Evolutionary conservation across 2,329 filamentous ascomycete species (phyloP).

Genomic region (Fusarium sp.): DNA sequence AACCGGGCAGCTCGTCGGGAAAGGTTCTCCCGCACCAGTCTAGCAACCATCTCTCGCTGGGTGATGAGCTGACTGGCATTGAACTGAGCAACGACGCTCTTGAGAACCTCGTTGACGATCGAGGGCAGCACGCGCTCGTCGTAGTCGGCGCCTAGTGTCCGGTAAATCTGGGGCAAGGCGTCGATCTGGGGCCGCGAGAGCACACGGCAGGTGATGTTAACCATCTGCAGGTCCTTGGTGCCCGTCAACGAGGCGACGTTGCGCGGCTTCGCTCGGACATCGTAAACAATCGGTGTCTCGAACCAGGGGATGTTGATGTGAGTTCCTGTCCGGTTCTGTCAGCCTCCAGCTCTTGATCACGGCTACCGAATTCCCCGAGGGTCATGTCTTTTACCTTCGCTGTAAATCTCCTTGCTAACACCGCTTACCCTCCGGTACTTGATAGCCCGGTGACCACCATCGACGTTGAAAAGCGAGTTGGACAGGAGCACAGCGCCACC

Average conservation of each 20-base stretch:
- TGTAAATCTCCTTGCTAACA: conserved; percentile 96
- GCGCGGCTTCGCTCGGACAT: conserved; percentile 95
- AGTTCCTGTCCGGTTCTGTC: conserved; percentile 67
- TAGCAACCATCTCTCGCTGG: conserved; percentile 95
- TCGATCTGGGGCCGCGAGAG: conserved; percentile 88
- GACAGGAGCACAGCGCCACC: conserved; percentile 62
- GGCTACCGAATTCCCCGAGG: conserved; percentile 27
- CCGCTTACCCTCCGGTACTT: conserved; percentile 94
- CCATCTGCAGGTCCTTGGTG: conserved; percentile 99
- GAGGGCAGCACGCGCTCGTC: conserved; percentile 96
- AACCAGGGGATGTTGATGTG: conserved; percentile 96
- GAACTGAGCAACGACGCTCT: conserved; percentile 98
- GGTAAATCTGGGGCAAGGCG: conserved; percentile 94
- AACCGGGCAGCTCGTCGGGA: conserved; percentile 90
- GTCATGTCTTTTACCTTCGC: conserved; percentile 70
- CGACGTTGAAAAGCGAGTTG: conserved; percentile 79
- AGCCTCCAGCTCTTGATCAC: conserved; percentile 26
- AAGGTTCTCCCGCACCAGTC: conserved; percentile 90
- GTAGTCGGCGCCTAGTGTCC: conserved; percentile 93
- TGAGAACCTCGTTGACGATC: conserved; percentile 98
- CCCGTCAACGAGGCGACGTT: conserved; percentile 97
- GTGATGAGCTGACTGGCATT: conserved; percentile 98
- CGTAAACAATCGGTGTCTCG: conserved; percentile 95
- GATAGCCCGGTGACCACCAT: conserved; percentile 98
- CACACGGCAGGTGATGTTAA: conserved; percentile 99